Evolutionary conservation across 805 yeast species (phyloP).

Genomic region (Lipomyces orientalis): DNA sequence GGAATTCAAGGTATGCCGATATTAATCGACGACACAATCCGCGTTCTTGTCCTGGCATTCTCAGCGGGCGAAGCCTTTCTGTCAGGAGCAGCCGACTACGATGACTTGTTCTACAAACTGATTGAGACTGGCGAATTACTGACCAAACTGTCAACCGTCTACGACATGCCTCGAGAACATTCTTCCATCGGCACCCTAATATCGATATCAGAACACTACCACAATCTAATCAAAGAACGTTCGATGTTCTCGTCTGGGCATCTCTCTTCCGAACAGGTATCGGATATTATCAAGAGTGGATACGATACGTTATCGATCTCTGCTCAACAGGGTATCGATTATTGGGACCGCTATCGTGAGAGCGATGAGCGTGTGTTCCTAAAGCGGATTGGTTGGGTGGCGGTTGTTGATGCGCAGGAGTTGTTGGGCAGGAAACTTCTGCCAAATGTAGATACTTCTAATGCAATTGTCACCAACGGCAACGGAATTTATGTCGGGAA

Average conservation of each 20-base stretch:
- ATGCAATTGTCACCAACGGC: background rate
- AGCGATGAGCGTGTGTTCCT: constrained; percentile 35
- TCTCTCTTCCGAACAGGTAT: constrained; percentile 42
- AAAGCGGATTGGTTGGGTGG: constrained; percentile 25
- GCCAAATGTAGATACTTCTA: constrained; percentile 6
- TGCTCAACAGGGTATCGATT: constrained; percentile 34
- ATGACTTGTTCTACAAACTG: constrained; percentile 45
- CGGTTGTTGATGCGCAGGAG: constrained; percentile 29
- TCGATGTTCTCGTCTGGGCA: constrained; percentile 22
- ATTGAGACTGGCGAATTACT: constrained; percentile 42
- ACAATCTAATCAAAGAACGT: constrained; percentile 26
- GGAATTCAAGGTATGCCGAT: constrained; percentile 25
- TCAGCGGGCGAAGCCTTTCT: constrained; percentile 45
- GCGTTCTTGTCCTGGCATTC: constrained; percentile 42
- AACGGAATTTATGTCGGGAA: background rate
- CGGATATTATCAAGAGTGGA: constrained; percentile 41
- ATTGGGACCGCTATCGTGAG: constrained; percentile 36
- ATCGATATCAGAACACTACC: constrained; percentile 36
- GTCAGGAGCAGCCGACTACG: constrained; percentile 43
- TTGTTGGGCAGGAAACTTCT: constrained; percentile 17
- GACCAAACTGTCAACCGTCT: constrained; percentile 34
- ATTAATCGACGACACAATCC: constrained; percentile 36
- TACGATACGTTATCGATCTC: constrained; percentile 42
- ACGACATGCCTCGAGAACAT: constrained; percentile 20
- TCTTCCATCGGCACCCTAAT: constrained; percentile 30